Evolutionary conservation across 495 filamentous ascomycete species (phyloP).

Genomic region (Cercophora samala): DNA sequence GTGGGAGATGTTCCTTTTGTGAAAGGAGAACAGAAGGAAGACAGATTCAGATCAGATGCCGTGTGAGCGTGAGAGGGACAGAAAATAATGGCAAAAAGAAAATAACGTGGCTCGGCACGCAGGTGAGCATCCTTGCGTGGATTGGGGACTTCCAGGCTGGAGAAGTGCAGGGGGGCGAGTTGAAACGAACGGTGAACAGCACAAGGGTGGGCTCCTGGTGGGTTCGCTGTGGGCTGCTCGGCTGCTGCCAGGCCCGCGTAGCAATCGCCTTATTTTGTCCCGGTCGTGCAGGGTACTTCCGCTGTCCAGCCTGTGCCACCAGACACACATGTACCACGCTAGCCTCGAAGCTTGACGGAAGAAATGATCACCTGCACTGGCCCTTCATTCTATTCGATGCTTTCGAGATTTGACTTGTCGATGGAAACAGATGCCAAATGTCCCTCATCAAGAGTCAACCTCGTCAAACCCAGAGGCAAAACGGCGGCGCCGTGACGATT

Average conservation of each 20-base stretch:
- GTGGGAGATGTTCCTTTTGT: neutral
- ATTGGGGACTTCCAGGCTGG: slow-evolving; percentile 12
- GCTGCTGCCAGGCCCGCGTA: slow-evolving; percentile 3
- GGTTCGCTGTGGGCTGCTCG: slow-evolving; percentile 13
- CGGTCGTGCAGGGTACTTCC: neutral
- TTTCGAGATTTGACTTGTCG: too few relatives aligned
- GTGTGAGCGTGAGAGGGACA: slow-evolving; percentile 8
- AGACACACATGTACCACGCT: neutral
- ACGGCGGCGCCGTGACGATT: slow-evolving; percentile 4
- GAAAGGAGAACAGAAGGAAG: neutral
- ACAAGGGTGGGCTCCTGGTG: slow-evolving; percentile 7
- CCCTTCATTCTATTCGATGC: too few relatives aligned
- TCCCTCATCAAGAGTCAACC: too few relatives aligned
- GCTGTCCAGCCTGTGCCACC: neutral
- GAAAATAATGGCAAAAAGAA: slow-evolving; percentile 25
- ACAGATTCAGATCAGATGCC: neutral
- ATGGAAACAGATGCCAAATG: too few relatives aligned
- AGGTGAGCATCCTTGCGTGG: slow-evolving; percentile 24
- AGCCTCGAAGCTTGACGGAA: neutral
- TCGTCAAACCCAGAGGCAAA: neutral
- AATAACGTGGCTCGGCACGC: slow-evolving; percentile 35
- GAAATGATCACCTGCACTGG: neutral
- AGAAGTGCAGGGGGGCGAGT: slow-evolving; percentile 22
- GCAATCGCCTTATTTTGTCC: slow-evolving; percentile 1
- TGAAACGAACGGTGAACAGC: slow-evolving; percentile 32